Evolutionary conservation across 495 filamentous ascomycete genomes (phyloP), one percentile per base, ranked within the genome.

Genomic region (Neurospora discreta): DNA sequence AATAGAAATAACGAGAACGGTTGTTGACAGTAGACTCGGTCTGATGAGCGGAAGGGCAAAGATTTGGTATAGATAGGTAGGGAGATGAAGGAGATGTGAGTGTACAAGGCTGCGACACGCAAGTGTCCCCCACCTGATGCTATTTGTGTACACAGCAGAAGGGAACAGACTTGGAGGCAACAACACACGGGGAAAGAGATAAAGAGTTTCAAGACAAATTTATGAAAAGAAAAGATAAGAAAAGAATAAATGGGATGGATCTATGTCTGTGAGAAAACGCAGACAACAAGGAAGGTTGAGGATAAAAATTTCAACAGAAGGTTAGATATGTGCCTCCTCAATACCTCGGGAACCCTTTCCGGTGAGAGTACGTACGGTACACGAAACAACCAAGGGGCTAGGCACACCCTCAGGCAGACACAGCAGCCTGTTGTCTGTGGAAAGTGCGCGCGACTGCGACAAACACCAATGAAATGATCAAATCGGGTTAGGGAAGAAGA

Each of bases 41-140:
- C 10, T 33, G 26, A 15, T 36, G 26, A 26, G 20, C 1, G 20
- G 20, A 11, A 26, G 20, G 46, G 5, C 11, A 11, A 58, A 58
- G 15, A 23, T 11, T 58, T 15, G 20, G 1, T 46, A 15, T 65
- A 33, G 3, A 73, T 65, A 39, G 46, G 65, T 36, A 30, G 36
- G 68, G 4, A 65, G n/a, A 8, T 26, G 58, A 42, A 71, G 67
- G 58, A 67, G 36, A 36, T 38, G 58, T 36, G 5, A 38, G 26
- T 8, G 16, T n/a, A 60, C 36, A 71, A 71, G 69, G 44, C 70
- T 71, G 43, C 60, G 44, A 70, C 40, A 70, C 39, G n/a, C 69
- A 70, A 46, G 69, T 70, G 42, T 33, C 40, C 33, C 16, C 42
- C 42, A 16, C 52, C 52, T 65, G 52, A 9, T 26, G 20, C 46